Evolutionary conservation across 1,284 basidiomycete genomes (phyloP), one percentile per base, ranked within the genome.

Genomic region (Wallemia ichthyophaga): DNA sequence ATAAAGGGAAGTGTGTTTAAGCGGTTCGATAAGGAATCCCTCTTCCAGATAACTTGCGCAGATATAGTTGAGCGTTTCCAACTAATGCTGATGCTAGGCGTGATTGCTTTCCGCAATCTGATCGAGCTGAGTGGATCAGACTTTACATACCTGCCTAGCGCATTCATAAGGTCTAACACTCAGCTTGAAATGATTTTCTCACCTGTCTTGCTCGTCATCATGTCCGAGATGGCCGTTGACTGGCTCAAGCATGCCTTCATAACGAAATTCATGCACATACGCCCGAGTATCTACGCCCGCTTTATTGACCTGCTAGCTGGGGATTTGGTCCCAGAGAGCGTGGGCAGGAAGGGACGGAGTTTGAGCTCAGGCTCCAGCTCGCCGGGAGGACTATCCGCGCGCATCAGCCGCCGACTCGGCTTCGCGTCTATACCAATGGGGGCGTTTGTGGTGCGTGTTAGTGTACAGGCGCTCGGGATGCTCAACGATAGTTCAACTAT

Each of bases 211-310:
- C 84, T 87, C 2, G 94, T 99, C 1, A 75, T 98, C 66, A 67
- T 81, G 1, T 94, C 88, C 3, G 94, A 99, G 69, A 84, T 87
- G 76, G 70, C 87, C 2, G 94, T 99, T 26, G 94, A 99, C 69
- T 98, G 92, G 94, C 76, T 98, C 61, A 98, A 99, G 67, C 94
- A 99, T 67, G 92, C 92, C 1, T 99, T 98, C 72, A 96, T 99
- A 66, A 92, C 91, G 59, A 98, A 98, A 70, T 96, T 96, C 69
- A 77, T 77, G 65, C 85, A 91, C 66, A 91, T 99, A 59, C 80
- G 92, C 0, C 88, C 91, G 0, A 84, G 83, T 0, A 86, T 96
- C 0, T 99, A 98, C 64, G 89, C 89, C 62, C 77, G 94, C 13
- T 99, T 89, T 70, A 87, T 83, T 13, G 94, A 99, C 66, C 86